These are phyloP conservation scores for Aspergillus ochraceoroseus DNA, from an alignment of 2,329 filamentous ascomycete genomes.

Conservation along the genomic window DNA sequence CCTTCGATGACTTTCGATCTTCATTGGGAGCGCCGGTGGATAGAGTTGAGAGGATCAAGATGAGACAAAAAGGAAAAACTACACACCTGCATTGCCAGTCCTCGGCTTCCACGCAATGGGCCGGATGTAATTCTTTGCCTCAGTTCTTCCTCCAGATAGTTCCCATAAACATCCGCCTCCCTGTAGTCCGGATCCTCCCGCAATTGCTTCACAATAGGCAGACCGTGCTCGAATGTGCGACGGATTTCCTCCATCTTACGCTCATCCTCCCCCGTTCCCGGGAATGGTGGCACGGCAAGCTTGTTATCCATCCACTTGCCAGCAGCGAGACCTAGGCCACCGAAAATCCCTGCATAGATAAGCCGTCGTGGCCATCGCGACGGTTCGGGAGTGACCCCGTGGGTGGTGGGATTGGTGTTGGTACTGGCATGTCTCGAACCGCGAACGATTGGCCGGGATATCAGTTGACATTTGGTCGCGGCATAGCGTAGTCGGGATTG, in stretches of 20 bases:
- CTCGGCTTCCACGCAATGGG: conserved; percentile 38
- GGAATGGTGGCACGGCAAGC: conserved; percentile 25
- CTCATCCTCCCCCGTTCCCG: conserved; percentile 36
- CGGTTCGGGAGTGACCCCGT: conserved; percentile 16
- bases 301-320: conserved; percentile 26
- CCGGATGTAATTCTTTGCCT: conserved; percentile 37
- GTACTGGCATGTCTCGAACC: conserved; percentile 16
- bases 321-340: conserved; percentile 27
- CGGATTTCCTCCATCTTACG: conserved; percentile 29
- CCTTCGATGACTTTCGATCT: no score
- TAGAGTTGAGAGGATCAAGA: not conserved
- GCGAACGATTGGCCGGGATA: conserved; percentile 11
- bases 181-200: conserved; percentile 38
- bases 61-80: conserved; percentile 7
- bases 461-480: conserved; percentile 1
- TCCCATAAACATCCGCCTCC: conserved; percentile 39
- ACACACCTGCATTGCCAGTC: conserved; percentile 41
- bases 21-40: no score
- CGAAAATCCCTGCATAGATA: conserved; percentile 35
- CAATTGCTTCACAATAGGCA: conserved; percentile 38
- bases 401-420: conserved; percentile 20
- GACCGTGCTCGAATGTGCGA: conserved; percentile 29
- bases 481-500: conserved; percentile 21
- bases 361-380: conserved; percentile 36
- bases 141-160: conserved; percentile 35